Evolutionary conservation across 2,329 filamentous ascomycete genomes (phyloP), one percentile per base, ranked within the genome.

Genomic region (Microcyclospora tardicrescens): DNA sequence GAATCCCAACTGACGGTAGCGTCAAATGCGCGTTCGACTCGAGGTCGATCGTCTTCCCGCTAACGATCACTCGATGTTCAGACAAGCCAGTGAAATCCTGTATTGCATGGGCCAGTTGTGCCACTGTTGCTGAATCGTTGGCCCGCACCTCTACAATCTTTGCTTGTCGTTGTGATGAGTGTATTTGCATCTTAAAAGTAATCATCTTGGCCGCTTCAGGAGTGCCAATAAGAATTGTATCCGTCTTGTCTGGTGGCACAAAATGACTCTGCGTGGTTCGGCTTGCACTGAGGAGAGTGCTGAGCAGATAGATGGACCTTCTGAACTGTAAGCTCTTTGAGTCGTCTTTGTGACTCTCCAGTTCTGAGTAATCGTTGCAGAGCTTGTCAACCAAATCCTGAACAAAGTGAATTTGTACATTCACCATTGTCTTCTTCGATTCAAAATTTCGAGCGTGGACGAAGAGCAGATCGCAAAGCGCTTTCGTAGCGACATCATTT

Each of bases 61-160:
- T 41, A 10, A 50, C 33, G 27, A 56, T 51, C 13, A 53, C 36
- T 10, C 50, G 43, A 39, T 51, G 44, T 10, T 47, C 40, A 5
- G 33, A 28, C 10, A 53, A 41, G 8, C 48, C 50, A n/a, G 52
- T 54, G 14, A 46, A 34, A 4, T 39, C 36, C 8, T 45, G 48
- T 13, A 57, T 40, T 6, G 39, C 42, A 10, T 37, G 39, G 9
- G 36, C 40, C 8, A 57, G 47, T 16, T 54, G 46, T 9, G 41
- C 38, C 10, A 54, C 37, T 10, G 35, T 49, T 2, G 40, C 47
- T 3, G 42, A 33, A 12, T 31, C 13, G 14, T 13, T 38, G 15
- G 47, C 46, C 28, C 40, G 44, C 14, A 53, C 41, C 2, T 38
- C 38, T 19, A 46, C 40, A 1, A 37, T 35, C 15, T 39, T 43